Evolutionary conservation across 345 rosid genomes (phyloP), one percentile per base, ranked within the genome.

Genomic region (Gossypium stocksii): DNA sequence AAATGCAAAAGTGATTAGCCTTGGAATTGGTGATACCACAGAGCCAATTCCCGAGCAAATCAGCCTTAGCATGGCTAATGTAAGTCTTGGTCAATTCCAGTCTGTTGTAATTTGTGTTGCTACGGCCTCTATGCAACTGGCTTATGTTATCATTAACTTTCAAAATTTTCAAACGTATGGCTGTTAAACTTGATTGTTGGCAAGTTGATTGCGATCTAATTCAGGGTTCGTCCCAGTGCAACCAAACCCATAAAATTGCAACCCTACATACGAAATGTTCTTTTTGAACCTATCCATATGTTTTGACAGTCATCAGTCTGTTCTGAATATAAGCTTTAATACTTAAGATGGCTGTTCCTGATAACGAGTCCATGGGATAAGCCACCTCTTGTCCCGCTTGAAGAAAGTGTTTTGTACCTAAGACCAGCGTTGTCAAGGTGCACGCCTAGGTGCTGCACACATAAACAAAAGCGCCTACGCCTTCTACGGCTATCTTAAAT

Each of bases 11-110:
- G 22, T 92, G 84, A 89, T 92, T 73, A 89, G 89, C 72, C 90
- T 92, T 58, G 97, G 97, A 20, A 86, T 83, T 49, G 95, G 97
- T 71, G 95, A 92, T 74, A 92, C 95, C 58, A 90, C 93, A 2
- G 70, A 83, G 80, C 97, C 97, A 68, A 83, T 92, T 65, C 97
- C 97, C 9, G 82, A 80, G 25, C 66, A 74, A 20, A 86, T 92
- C 29, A 56, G 89, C n/a, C 78, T 88, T 29, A 79, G 87, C 65
- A 92, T 90, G 95, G 85, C 89, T 75, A 77, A 84, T 60, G 95
- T 92, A 81, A 74, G 79, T 53, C 53, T 72, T 41, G 27, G n/a
- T 17, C 44, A 52, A 67, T 62, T 43, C 58, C 45, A 44, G 6
- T 17, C 17, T 66, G n/a, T 58, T 20, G 27, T 25, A 51, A 20